These are phyloP conservation scores for Toxicodendron radicans DNA, from an alignment of 345 rosid species.

Conservation along the genomic window DNA sequence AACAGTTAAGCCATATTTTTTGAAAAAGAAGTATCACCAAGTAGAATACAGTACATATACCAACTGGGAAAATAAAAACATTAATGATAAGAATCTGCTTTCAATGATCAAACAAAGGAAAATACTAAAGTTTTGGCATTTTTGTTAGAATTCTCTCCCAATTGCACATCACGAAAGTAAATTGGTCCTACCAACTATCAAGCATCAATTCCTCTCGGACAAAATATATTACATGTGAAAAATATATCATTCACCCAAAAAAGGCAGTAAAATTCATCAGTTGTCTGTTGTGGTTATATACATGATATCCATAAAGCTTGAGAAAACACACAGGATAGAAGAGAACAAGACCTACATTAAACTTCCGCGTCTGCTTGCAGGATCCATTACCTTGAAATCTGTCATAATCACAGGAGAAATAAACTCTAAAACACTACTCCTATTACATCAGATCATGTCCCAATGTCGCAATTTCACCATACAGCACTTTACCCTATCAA, in stretches of 20 bases:
- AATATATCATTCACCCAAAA: no score
- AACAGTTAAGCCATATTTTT: background rate
- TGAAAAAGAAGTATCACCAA: background rate
- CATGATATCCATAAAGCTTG: background rate
- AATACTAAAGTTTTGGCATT: no score
- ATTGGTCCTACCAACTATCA: background rate
- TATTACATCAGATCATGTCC: background rate
- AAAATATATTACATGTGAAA: no score
- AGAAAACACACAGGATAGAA: background rate
- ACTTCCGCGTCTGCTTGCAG: background rate
- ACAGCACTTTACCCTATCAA: slow-evolving; percentile 9
- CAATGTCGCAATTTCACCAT: background rate
- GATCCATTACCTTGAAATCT: background rate
- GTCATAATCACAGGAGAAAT: background rate
- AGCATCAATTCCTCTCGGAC: background rate
- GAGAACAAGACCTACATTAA: background rate
- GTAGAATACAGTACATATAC: background rate
- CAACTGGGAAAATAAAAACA: background rate
- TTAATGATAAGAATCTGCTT: background rate
- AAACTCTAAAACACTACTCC: background rate
- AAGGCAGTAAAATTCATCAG: background rate
- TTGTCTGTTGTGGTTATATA: background rate
- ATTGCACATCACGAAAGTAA: background rate
- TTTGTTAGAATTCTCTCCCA: background rate
- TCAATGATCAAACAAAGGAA: background rate